Conservation (phyloP, 1,284 basidiomycete genomes). For the Hemileia vastatrix region DNA sequence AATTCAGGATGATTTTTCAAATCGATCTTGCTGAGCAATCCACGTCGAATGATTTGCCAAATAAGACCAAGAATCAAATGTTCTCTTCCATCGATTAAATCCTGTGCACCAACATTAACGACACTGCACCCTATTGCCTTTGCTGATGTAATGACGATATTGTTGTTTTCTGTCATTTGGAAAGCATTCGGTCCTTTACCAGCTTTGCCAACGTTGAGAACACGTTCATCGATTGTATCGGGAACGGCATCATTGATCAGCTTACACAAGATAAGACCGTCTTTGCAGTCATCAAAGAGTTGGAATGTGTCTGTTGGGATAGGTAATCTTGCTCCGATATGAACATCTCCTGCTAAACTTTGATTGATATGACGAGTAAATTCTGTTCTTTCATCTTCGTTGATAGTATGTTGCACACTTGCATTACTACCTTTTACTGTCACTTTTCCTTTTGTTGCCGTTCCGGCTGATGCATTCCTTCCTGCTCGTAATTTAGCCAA, state of each 20-base stretch:
- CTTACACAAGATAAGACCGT: constrained; percentile 93
- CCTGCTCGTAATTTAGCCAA: constrained; percentile 62
- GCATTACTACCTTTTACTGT: constrained; percentile 89
- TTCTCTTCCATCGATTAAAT: constrained; percentile 85
- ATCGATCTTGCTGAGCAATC: constrained; percentile 86
- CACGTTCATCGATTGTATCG: constrained; percentile 97
- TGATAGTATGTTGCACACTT: constrained; percentile 93
- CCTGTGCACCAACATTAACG: constrained; percentile 91
- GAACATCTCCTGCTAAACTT: constrained; percentile 81
- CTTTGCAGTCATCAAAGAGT: constrained; percentile 85
- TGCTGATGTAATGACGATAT: constrained; percentile 95
- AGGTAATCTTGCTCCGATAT: constrained; percentile 70
- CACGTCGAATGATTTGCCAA: constrained; percentile 95
- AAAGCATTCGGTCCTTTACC: constrained; percentile 61
- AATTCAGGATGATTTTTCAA: constrained; percentile 97
- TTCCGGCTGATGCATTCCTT: constrained; percentile 48
- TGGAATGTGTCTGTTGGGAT: constrained; percentile 99
- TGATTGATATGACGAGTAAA: constrained; percentile 98
- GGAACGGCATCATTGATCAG: constrained; percentile 98
- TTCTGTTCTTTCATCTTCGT: constrained; percentile 88
- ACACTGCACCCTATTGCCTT: constrained; percentile 97
- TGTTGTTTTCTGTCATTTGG: constrained; percentile 99
- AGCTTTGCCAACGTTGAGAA: constrained; percentile 68
- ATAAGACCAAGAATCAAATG: constrained; percentile 97
- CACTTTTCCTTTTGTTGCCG: constrained; percentile 63